A percentile compares a stretch with the other conserved stretches of the same genome.
phyloP scores from a whole-genome alignment of 1,284 basidiomycete genomes.

The Melampsora americana region DNA sequence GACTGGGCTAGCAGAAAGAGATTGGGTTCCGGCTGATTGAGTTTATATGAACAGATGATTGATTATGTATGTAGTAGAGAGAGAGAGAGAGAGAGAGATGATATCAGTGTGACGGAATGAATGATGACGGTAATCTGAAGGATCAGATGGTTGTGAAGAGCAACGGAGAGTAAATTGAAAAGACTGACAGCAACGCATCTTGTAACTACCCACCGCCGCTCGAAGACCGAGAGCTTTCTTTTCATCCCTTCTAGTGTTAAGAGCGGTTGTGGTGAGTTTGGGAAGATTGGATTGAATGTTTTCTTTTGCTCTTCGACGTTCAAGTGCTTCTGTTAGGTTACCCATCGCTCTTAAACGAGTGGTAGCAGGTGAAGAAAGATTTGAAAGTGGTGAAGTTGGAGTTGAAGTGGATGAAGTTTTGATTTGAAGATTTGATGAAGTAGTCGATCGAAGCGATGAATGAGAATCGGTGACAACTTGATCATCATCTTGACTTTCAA shows the following conservation, averaged over 20 bases:
- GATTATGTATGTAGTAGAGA: background rate
- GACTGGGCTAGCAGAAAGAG: background rate
- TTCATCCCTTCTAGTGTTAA: background rate
- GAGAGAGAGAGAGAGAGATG: background rate
- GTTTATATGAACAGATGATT: background rate
- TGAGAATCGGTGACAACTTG: background rate
- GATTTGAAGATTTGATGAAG: background rate
- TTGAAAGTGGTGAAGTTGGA: background rate
- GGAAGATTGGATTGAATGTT: background rate
- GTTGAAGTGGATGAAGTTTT: background rate
- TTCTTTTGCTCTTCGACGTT: slow-evolving; percentile 4
- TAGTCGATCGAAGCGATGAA: background rate
- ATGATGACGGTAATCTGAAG: background rate
- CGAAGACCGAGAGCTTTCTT: slow-evolving; percentile 5
- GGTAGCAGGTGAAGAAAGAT: background rate
- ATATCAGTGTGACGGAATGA: background rate
- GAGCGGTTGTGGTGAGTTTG: background rate
- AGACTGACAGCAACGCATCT: background rate
- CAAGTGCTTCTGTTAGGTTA: background rate
- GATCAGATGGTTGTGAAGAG: background rate
- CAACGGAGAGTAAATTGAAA: background rate
- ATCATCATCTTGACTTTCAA: background rate
- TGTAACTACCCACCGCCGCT: slow-evolving; percentile 19
- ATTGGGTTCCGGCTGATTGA: background rate
- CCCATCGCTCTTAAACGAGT: background rate